A percentile compares a stretch with the other conserved stretches of the same genome.
Evolutionary conservation across 352 stramenopile species (phyloP).

Genomic region (Globisporangium perplexum): DNA sequence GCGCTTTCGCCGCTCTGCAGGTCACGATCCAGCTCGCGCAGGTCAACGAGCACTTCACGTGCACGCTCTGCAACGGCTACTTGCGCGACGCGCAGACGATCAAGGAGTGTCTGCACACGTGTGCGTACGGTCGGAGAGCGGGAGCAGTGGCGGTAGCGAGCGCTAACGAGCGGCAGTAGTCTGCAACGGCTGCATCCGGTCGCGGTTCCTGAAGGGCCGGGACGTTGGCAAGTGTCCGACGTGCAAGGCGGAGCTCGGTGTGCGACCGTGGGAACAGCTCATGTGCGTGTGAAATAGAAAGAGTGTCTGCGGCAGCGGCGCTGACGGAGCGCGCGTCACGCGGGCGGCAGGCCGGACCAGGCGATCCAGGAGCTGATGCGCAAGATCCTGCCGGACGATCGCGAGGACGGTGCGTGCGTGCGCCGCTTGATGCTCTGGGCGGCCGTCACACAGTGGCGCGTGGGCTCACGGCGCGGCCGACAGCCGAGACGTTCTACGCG

Average conservation of each 20-base stretch:
- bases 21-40: constrained; percentile 36
- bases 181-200: constrained; percentile 57
- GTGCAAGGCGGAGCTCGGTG: constrained; percentile 37
- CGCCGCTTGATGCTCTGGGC: no score
- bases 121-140: constrained; percentile 18
- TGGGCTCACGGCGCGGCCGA: background rate
- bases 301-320: no score
- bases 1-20: no score
- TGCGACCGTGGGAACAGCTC: constrained; percentile 44
- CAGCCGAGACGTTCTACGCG: constrained; percentile 38
- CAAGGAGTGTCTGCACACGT: constrained; percentile 78
- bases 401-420: constrained; percentile 21
- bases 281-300: constrained; percentile 22
- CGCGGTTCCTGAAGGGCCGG: constrained; percentile 30
- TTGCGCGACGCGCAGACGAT: constrained; percentile 64
- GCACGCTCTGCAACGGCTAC: constrained; percentile 64
- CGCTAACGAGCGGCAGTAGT: constrained; percentile 18
- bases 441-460: no score
- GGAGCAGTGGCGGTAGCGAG: background rate
- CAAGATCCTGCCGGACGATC: constrained; percentile 45
- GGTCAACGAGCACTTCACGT: constrained; percentile 58
- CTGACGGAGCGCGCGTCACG: background rate
- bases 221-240: constrained; percentile 33
- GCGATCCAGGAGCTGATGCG: constrained; percentile 45
- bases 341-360: constrained; percentile 34